Conservation (phyloP, 805 yeast species). For the Saturnispora halmiae region DNA sequence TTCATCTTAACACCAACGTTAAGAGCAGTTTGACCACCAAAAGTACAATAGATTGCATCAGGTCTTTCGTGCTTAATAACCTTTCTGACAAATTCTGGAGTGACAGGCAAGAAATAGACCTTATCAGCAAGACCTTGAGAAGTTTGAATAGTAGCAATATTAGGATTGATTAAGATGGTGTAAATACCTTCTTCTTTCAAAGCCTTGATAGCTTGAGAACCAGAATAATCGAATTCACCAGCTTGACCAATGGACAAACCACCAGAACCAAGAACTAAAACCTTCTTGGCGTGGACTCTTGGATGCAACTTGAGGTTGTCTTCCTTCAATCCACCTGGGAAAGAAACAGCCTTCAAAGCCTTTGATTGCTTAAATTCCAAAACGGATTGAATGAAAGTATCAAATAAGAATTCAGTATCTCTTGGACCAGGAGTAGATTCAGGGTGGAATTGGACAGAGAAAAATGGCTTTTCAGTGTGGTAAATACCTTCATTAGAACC, state of each 20-base stretch:
- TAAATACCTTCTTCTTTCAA: constrained; percentile 79
- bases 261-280: constrained; percentile 91
- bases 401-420: constrained; percentile 95
- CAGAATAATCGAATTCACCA: constrained; percentile 95
- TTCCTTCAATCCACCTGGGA: constrained; percentile 80
- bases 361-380: constrained; percentile 49
- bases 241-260: constrained; percentile 97
- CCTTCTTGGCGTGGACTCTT: constrained; percentile 78
- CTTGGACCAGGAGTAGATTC: constrained; percentile 99
- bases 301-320: constrained; percentile 75
- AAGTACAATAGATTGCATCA: constrained; percentile 90
- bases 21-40: constrained; percentile 97
- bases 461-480: constrained; percentile 76
- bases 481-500: constrained; percentile 98
- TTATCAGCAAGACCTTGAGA: constrained; percentile 93
- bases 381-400: constrained; percentile 81
- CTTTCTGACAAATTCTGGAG: constrained; percentile 91
- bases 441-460: constrained; percentile 98
- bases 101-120: constrained; percentile 90
- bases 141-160: constrained; percentile 94
- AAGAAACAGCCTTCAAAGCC: constrained; percentile 58
- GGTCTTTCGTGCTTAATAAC: constrained; percentile 95
- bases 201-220: constrained; percentile 97
- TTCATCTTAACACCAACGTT: constrained; percentile 92
- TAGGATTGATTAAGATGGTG: constrained; percentile 86